phyloP scores from a whole-genome alignment of 768 basidiomycete species.

The Mycena floridula region DNA sequence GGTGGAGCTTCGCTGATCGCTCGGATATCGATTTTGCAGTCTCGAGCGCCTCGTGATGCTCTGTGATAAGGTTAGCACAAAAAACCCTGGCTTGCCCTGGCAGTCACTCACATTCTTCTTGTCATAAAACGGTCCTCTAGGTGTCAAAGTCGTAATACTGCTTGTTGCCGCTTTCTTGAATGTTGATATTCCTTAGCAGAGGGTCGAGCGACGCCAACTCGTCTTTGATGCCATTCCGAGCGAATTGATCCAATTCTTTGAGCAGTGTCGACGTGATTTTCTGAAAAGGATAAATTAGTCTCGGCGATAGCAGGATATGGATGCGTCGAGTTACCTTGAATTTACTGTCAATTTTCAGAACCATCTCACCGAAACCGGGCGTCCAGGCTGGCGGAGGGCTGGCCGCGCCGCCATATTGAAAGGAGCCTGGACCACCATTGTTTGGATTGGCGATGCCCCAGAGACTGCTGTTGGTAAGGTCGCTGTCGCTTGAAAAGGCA shows the following conservation, averaged over 20 bases:
- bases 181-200: slow-evolving; percentile 52
- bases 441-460: slow-evolving; percentile 68
- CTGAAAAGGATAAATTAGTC: slow-evolving; percentile 29
- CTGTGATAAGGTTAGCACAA: too few relatives aligned
- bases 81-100: too few relatives aligned
- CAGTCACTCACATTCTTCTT: too few relatives aligned
- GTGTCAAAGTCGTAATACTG: slow-evolving; percentile 4
- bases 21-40: too few relatives aligned
- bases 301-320: not conserved
- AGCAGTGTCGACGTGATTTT: slow-evolving; percentile 77
- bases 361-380: slow-evolving; percentile 57
- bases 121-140: too few relatives aligned
- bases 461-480: slow-evolving; percentile 43
- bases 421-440: slow-evolving; percentile 13
- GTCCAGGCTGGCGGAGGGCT: slow-evolving; percentile 60
- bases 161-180: slow-evolving; percentile 16
- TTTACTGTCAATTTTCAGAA: slow-evolving; percentile 77
- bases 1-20: too few relatives aligned
- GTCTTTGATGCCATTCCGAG: slow-evolving; percentile 74
- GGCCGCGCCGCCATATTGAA: slow-evolving; percentile 22
- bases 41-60: too few relatives aligned
- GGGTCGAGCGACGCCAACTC: slow-evolving; percentile 82
- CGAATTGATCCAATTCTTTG: slow-evolving; percentile 81
- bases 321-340: slow-evolving; percentile 56
- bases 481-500: slow-evolving; percentile 12